Base-by-base conservation (phyloP, 148 eudicot genomes). In the Oxyria digyna region DNA sequence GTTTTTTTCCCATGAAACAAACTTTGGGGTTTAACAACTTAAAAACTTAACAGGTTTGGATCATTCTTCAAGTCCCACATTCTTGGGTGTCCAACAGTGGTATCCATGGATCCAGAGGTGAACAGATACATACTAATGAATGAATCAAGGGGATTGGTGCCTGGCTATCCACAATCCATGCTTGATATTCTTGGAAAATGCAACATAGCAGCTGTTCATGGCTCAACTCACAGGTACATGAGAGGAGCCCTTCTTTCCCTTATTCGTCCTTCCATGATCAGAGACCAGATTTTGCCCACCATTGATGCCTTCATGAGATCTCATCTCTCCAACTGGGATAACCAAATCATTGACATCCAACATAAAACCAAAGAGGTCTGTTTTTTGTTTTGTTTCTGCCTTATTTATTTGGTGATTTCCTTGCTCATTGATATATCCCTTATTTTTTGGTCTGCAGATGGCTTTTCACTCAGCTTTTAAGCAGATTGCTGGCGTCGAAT, bases 131-230 rank as follows among this genome's bases (percentile, higher is more conserved):
- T 93, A 37, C 82, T 93, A 7, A 75, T 89, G 85, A 93, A 83
- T 74, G 98, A 93, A 80, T 71, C 82, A 73, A 93, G 86, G 78
- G 98, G 98, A 27, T 77, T 93, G 55, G 87, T 89, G 31, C 96
- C 98, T 62, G 98, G 98, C 10, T 93, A 93, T 75, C 98, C 98
- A 31, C 89, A 87, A 73, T 89, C 96, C 42, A 89, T 93, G 96
- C 55, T 93, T 3, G 90, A 93, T 76, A 93, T 89, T 2, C 78
- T 94, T 33, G 98, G 98, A 0, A 90, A 85, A 88, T 83, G 86
- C 69, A 94, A 94, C 78, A 94, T 94, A 59, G 98, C 98, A 46
- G 98, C 98, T 59, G 98, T 94, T 40, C 91, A 86, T 83, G 98
- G 98, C 41, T 81, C 96, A 69, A 85, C 87, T 2, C 98, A 94